Evolutionary conservation across 2,329 filamentous ascomycete species (phyloP).

Genomic region (Colletotrichum chrysophilum): DNA sequence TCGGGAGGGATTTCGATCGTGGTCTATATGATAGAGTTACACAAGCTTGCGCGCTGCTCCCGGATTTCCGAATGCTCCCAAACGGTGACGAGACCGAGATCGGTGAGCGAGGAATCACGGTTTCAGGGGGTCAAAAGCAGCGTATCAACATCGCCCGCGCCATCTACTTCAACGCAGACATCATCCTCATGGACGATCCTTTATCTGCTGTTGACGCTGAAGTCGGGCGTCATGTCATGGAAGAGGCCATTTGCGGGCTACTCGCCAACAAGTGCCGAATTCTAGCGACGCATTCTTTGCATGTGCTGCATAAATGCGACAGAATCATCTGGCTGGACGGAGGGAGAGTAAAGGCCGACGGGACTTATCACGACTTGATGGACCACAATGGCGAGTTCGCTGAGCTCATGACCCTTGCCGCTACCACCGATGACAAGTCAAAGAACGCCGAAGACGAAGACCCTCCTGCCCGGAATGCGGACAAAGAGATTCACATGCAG

Average conservation of each 20-base stretch:
- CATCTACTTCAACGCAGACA: conserved; percentile 71
- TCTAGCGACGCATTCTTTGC: conserved; percentile 90
- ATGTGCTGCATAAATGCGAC: conserved; percentile 89
- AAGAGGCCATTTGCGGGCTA: conserved; percentile 88
- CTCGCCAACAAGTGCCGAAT: conserved; percentile 88
- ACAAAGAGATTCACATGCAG: conserved; percentile 46
- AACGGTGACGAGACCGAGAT: conserved; percentile 89
- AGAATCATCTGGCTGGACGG: conserved; percentile 91
- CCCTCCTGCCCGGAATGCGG: conserved; percentile 27
- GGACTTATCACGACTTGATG: conserved; percentile 90
- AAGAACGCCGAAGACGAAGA: conserved; percentile 15
- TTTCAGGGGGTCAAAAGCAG: conserved; percentile 95
- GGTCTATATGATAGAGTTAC: conserved; percentile 83
- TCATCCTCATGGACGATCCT: conserved; percentile 72
- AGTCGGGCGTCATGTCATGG: conserved; percentile 80
- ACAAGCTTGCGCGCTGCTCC: conserved; percentile 80
- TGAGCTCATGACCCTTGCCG: conserved; percentile 74
- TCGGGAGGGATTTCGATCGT: conserved; percentile 78
- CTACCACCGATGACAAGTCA: conserved; percentile 26
- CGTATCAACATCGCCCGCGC: conserved; percentile 88
- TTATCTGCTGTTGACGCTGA: conserved; percentile 72
- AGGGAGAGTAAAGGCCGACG: conserved; percentile 80
- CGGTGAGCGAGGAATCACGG: conserved; percentile 91
- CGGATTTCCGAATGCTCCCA: conserved; percentile 89
- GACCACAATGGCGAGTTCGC: conserved; percentile 75